Conservation (phyloP, 495 filamentous ascomycete genomes). For the Xylaria flabelliformis region DNA sequence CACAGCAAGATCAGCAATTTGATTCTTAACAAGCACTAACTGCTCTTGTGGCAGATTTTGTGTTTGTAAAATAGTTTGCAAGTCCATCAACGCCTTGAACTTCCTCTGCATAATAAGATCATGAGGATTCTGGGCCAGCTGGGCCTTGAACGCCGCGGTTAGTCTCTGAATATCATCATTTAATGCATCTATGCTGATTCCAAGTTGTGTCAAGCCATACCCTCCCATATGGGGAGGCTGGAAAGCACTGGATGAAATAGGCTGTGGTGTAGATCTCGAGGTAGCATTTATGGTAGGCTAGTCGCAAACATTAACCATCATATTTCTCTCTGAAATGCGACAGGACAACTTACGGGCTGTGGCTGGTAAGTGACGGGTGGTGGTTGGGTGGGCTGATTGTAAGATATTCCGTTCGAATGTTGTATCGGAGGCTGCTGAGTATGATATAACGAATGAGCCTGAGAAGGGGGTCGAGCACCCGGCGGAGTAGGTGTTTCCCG, state of each 20-base stretch:
- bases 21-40: constrained; percentile 77
- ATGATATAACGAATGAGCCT: constrained; percentile 32
- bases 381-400: constrained; percentile 29
- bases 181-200: constrained; percentile 71
- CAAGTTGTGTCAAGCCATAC: constrained; percentile 47
- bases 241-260: constrained; percentile 39
- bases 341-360: constrained; percentile 34
- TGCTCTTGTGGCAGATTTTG: constrained; percentile 81
- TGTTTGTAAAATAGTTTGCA: constrained; percentile 79
- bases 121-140: constrained; percentile 73
- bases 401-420: constrained; percentile 33
- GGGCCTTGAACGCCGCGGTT: constrained; percentile 70
- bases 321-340: not conserved
- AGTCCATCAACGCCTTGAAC: constrained; percentile 83
- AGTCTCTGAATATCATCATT: constrained; percentile 81
- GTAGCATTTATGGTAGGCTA: constrained; percentile 36
- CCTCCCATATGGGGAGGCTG: constrained; percentile 41
- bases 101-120: constrained; percentile 76
- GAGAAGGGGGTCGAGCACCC: constrained; percentile 44
- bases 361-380: constrained; percentile 24
- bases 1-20: constrained; percentile 74
- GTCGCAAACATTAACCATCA: constrained; percentile 27
- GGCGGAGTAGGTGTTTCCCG: constrained; percentile 76
- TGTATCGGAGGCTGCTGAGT: constrained; percentile 28
- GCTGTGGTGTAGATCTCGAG: constrained; percentile 46